Percentiles rank a stretch among this genome's conserved stretches.
Conservation (phyloP, 352 stramenopile species). For the Phytophthora gonapodyides region DNA sequence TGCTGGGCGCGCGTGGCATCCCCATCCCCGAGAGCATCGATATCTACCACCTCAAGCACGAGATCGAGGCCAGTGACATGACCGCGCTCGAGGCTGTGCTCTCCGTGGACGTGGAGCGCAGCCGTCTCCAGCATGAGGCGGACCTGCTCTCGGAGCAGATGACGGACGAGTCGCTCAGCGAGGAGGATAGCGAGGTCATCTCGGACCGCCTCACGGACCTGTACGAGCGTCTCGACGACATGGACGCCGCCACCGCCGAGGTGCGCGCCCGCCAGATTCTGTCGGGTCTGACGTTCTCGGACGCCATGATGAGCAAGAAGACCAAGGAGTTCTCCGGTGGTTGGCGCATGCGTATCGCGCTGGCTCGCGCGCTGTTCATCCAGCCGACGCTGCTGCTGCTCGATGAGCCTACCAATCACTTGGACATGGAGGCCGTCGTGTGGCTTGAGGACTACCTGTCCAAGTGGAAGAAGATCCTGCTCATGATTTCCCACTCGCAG, state of each 20-base stretch:
- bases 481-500: slow-evolving; percentile 98
- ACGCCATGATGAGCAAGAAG: slow-evolving; percentile 95
- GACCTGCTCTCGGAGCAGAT: slow-evolving; percentile 94
- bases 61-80: slow-evolving; percentile 95
- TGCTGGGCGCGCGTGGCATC: slow-evolving; percentile 93
- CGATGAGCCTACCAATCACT: slow-evolving; percentile 96
- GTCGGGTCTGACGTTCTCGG: slow-evolving; percentile 95
- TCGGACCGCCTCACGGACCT: slow-evolving; percentile 94
- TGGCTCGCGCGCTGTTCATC: slow-evolving; percentile 98
- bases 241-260: slow-evolving; percentile 95
- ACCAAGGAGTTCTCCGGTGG: slow-evolving; percentile 95
- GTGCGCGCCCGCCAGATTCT: slow-evolving; percentile 94
- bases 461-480: slow-evolving; percentile 97
- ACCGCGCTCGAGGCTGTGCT: slow-evolving; percentile 96
- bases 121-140: slow-evolving; percentile 92
- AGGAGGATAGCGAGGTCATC: slow-evolving; percentile 84
- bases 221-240: slow-evolving; percentile 95
- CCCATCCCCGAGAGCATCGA: slow-evolving; percentile 96
- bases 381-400: slow-evolving; percentile 94
- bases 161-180: slow-evolving; percentile 84
- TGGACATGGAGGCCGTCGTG: slow-evolving; percentile 98
- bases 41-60: slow-evolving; percentile 97
- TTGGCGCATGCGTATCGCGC: slow-evolving; percentile 96
- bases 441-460: slow-evolving; percentile 98
- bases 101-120: slow-evolving; percentile 94